A percentile compares a stretch with the other conserved stretches of the same genome.
These are phyloP conservation scores for Podila verticillata DNA, from an alignment of 192 early-diverging fungal genomes.

Conservation along the genomic window DNA sequence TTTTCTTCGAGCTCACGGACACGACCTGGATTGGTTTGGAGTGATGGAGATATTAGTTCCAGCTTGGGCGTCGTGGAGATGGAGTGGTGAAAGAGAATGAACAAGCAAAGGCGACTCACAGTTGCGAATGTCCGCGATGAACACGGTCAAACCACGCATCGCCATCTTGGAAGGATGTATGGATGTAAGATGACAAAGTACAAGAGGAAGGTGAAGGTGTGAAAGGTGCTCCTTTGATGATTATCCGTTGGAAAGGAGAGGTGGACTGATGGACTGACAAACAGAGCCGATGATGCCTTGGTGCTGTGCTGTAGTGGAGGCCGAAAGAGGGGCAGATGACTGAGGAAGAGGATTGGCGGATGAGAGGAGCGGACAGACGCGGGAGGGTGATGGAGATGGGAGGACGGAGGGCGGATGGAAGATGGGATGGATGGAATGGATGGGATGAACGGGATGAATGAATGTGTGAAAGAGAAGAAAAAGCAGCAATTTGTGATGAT, in stretches of 20 bases:
- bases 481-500: no score
- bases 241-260: not conserved
- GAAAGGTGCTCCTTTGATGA: slow-evolving; percentile 12
- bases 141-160: slow-evolving; percentile 94
- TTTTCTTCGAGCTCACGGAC: slow-evolving; percentile 97
- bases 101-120: slow-evolving; percentile 67
- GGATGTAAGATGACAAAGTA: not conserved
- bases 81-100: not conserved
- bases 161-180: slow-evolving; percentile 22
- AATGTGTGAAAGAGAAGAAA: no score
- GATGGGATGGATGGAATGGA: no score
- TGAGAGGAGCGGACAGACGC: no score
- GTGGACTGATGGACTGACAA: no score
- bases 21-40: slow-evolving; percentile 71
- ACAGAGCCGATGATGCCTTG: no score
- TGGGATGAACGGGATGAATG: no score
- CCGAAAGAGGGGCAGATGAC: not conserved
- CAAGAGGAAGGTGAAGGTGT: not conserved
- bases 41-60: not conserved
- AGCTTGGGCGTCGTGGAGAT: not conserved
- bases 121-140: slow-evolving; percentile 98
- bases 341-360: no score
- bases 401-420: no score
- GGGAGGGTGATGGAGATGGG: no score
- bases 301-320: no score